Conservation (phyloP, 441 rosid species). For the Arabidopsis hybrid region DNA sequence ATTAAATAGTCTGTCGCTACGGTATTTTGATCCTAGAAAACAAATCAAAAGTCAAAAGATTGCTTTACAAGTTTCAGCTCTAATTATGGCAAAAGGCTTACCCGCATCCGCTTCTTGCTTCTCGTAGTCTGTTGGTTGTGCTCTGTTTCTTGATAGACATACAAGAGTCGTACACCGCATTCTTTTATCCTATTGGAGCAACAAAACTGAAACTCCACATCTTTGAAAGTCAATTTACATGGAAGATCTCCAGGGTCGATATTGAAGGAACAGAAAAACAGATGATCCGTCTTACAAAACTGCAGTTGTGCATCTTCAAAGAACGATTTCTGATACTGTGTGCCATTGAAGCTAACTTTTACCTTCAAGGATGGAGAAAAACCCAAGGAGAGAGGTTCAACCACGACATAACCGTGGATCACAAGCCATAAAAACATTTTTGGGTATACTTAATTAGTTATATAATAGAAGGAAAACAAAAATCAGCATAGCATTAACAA, state of each 20-base stretch:
- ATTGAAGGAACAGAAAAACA: neutral
- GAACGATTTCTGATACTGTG: no score
- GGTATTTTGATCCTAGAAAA: neutral
- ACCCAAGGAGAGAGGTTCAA: neutral
- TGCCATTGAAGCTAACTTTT: neutral
- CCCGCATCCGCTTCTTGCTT: constrained; percentile 9
- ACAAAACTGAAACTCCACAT: neutral
- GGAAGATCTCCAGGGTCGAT: neutral
- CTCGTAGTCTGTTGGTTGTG: neutral
- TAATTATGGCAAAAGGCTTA: neutral
- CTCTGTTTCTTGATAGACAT: neutral
- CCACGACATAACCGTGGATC: neutral
- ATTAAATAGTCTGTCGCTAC: no score
- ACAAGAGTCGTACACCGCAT: constrained; percentile 23
- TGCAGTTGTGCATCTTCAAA: no score
- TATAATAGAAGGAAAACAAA: neutral
- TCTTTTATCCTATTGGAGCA: neutral
- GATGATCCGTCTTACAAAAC: constrained; percentile 5
- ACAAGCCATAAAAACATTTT: neutral
- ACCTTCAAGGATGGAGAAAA: neutral
- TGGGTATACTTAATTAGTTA: neutral
- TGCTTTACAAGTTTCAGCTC: neutral
- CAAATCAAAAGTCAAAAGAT: neutral
- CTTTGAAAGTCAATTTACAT: neutral
- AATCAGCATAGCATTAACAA: neutral